These are phyloP conservation scores for Coprinopsis strossmayeri DNA, from an alignment of 768 basidiomycete species.

Conservation along the genomic window DNA sequence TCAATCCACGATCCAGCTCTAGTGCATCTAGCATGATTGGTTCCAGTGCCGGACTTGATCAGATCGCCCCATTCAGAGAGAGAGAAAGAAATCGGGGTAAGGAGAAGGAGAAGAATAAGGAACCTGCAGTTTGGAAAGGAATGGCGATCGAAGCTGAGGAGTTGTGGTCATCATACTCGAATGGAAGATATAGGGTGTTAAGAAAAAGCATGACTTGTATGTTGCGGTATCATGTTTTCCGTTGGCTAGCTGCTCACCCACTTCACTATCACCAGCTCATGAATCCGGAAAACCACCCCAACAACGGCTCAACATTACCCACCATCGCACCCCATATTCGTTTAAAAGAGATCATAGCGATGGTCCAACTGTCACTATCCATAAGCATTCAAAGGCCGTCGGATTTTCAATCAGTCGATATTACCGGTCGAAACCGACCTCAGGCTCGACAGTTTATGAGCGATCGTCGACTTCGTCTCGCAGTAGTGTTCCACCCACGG, in stretches of 20 bases:
- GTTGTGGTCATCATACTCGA: slow-evolving; percentile 57
- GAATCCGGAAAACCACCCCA: slow-evolving; percentile 55
- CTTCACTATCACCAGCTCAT: slow-evolving; percentile 23
- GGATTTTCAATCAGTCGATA: slow-evolving; percentile 78
- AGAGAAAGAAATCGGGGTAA: slow-evolving; percentile 10
- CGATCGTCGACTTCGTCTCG: slow-evolving; percentile 19
- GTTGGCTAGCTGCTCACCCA: not conserved
- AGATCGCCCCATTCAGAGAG: slow-evolving; percentile 11
- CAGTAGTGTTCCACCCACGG: slow-evolving; percentile 15
- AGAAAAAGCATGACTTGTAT: slow-evolving; percentile 35
- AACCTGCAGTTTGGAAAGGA: slow-evolving; percentile 30
- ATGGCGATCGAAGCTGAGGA: slow-evolving; percentile 52
- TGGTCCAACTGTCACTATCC: slow-evolving; percentile 64
- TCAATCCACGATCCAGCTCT: slow-evolving; percentile 23
- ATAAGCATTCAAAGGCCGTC: slow-evolving; percentile 74
- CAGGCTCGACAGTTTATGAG: slow-evolving; percentile 8
- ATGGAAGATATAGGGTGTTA: slow-evolving; percentile 61
- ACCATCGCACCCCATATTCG: slow-evolving; percentile 42
- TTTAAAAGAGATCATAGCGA: slow-evolving; percentile 30
- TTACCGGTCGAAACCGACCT: slow-evolving; percentile 25
- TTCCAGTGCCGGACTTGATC: slow-evolving; percentile 4
- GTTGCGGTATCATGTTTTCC: slow-evolving; percentile 9
- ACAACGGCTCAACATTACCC: slow-evolving; percentile 60
- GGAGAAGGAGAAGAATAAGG: slow-evolving; percentile 19
- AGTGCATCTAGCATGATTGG: not conserved